phyloP scores from a whole-genome alignment of 2,329 filamentous ascomycete genomes.

The Botrytis porri region DNA sequence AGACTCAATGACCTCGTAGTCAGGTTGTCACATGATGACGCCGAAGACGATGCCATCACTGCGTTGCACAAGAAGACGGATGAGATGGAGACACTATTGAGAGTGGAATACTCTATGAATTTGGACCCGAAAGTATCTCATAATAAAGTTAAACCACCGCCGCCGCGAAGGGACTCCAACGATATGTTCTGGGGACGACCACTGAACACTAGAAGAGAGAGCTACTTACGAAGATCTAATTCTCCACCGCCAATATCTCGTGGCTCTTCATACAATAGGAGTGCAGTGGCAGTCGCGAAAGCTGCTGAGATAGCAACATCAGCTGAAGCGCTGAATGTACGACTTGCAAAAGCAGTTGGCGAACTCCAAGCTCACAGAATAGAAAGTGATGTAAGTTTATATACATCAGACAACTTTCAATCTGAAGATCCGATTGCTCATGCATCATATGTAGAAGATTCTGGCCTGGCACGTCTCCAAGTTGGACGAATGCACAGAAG shows the following conservation, averaged over 20 bases:
- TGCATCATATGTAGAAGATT: conserved; percentile 49
- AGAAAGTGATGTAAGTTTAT: conserved; percentile 52
- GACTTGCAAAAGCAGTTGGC: conserved; percentile 49
- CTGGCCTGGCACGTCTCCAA: conserved; percentile 58
- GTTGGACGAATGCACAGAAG: conserved; percentile 55
- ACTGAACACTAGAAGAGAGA: conserved; percentile 26
- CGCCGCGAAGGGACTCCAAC: conserved; percentile 22
- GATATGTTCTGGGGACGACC: conserved; percentile 32
- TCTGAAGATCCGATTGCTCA: not conserved
- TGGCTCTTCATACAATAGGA: not conserved
- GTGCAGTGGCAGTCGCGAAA: conserved; percentile 32
- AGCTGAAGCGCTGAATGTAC: conserved; percentile 48
- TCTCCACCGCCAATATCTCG: not conserved
- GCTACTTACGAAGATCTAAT: conserved; percentile 22
- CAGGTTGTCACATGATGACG: conserved; percentile 33
- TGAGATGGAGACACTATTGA: conserved; percentile 39
- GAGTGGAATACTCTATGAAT: conserved; percentile 22
- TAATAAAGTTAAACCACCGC: conserved; percentile 1
- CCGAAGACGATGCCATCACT: conserved; percentile 35
- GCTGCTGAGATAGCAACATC: conserved; percentile 41
- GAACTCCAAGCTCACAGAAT: conserved; percentile 55
- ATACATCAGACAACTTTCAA: not conserved
- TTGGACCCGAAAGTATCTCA: conserved; percentile 8
- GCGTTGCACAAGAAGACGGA: conserved; percentile 41
- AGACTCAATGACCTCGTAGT: conserved; percentile 39